Base-by-base conservation (phyloP, 805 yeast genomes). In the Saccharomycopsis sp. region DNA sequence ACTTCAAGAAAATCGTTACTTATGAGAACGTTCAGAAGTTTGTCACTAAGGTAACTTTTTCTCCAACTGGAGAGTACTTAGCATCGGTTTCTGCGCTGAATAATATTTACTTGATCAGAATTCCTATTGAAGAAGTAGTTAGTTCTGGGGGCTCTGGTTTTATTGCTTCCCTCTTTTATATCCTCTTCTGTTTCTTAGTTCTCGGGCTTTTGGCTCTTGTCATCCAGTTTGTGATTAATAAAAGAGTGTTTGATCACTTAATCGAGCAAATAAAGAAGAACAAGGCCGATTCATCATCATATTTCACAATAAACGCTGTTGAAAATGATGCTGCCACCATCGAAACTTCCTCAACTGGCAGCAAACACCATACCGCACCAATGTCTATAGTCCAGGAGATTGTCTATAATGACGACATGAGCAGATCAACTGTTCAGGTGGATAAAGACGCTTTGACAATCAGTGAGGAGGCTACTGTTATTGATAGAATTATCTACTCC, bases 61-160 rank as follows among this genome's bases (percentile, higher is more conserved):
- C 90, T 2, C 85, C 87, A 14, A 77, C 82, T 67, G 90, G 92
- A 5, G 72, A 79, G 55, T 77, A 77, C 57, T 71, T 89, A 54
- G 93, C 89, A 2, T 80, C 89, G 22, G 85, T 83, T 0, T 85
- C 93, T 38, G 96, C 92, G 1, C 88, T 94, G 2, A 85, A 86
- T 61, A 78, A 89, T 1, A 79, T 90, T 29, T 82, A 79, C 64
- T 82, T 89, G 7, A 72, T 85, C 58, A 76, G 74, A 58, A 69
- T 89, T 20, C 92, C 94, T 2, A 72, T 70, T 23, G 77, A 76
- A 22, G 3, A 72, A 70, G 57, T 76, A 81, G 5, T 60, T 14
- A 42, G 23, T 20, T 51, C 57, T 14, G 53, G 56, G 1, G 55
- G 56, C 12, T 68, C 47, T 55, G 76, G 50, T 72, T 73, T 20